Percentiles rank a stretch among this genome's conserved stretches.
Conservation (phyloP, 163 green algal species). For the Trebouxia gelatinosa region DNA sequence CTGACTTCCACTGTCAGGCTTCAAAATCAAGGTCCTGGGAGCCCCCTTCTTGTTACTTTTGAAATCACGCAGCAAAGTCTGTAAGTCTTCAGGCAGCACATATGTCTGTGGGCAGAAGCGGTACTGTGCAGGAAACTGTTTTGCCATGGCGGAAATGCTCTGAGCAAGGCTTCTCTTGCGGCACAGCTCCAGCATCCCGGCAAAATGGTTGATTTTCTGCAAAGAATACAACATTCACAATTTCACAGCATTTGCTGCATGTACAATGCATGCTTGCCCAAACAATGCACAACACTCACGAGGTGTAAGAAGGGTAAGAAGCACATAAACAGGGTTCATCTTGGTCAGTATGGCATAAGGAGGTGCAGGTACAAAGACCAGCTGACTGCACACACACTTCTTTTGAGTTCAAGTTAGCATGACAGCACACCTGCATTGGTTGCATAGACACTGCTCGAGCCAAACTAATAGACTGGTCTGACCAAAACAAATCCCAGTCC, state of each 20-base stretch:
- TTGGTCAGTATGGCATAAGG: too few species aligned
- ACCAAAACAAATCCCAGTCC: conserved; percentile 75
- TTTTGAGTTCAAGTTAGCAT: too few species aligned
- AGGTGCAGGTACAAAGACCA: too few species aligned
- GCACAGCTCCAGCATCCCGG: conserved; percentile 81
- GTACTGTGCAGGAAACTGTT: conserved; percentile 54
- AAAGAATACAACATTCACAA: too few species aligned
- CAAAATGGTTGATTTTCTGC: conserved; percentile 85
- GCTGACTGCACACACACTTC: too few species aligned
- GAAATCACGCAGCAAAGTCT: conserved; percentile 58
- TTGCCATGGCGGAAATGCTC: conserved; percentile 51
- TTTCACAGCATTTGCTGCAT: too few species aligned
- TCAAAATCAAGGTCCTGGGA: conserved; percentile 70
- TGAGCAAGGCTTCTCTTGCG: conserved; percentile 72
- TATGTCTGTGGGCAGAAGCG: conserved; percentile 68
- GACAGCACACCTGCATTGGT: conserved; percentile 54
- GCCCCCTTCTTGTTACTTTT: conserved; percentile 48
- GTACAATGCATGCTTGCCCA: too few species aligned
- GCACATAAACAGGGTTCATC: too few species aligned
- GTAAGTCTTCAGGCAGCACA: conserved; percentile 37
- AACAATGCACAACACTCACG: too few species aligned
- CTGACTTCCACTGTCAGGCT: conserved; percentile 75
- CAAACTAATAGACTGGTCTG: conserved; percentile 65
- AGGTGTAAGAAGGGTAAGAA: too few species aligned
- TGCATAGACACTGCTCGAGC: conserved; percentile 68